Conservation (phyloP, 1,139 yeast species). For the Taiozyma onychis region DNA sequence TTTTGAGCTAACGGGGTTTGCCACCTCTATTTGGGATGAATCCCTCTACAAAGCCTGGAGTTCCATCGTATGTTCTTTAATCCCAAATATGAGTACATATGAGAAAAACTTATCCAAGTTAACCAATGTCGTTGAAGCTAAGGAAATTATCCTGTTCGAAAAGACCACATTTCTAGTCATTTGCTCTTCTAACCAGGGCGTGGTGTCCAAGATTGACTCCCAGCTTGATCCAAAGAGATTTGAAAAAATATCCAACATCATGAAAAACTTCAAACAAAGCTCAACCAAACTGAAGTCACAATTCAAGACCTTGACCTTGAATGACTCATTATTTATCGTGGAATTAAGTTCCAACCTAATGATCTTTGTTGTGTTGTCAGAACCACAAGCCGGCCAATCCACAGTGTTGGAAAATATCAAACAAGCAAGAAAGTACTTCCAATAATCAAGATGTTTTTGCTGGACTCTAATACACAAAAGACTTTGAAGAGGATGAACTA, state of each 20-base stretch:
- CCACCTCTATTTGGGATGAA: conserved; percentile 98
- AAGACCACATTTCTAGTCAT: conserved; percentile 91
- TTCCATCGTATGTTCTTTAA: conserved; percentile 86
- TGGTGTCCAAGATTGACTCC: conserved; percentile 8
- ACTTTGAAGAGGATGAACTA: too few species aligned
- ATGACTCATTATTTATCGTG: conserved; percentile 51
- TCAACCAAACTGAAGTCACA: conserved; percentile 84
- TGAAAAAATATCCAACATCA: conserved; percentile 89
- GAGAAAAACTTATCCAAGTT: conserved; percentile 73
- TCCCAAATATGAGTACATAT: conserved; percentile 83
- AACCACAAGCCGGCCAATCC: conserved; percentile 16
- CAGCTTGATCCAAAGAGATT: conserved; percentile 78
- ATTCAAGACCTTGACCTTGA: conserved; percentile 69
- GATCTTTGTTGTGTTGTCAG: conserved; percentile 32
- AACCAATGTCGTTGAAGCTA: conserved; percentile 74
- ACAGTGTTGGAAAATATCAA: conserved; percentile 33
- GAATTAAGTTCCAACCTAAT: conserved; percentile 39
- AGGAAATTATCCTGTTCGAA: conserved; percentile 88
- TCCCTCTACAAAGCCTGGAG: conserved; percentile 97
- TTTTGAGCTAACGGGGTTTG: conserved; percentile 79
- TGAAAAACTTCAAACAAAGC: conserved; percentile 91
- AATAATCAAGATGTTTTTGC: conserved; percentile 11
- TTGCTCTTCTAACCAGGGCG: conserved; percentile 54
- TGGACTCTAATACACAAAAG: too few species aligned
- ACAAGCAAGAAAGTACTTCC: conserved; percentile 31